Percentiles rank a stretch among this genome's conserved stretches.
Evolutionary conservation across 805 yeast species (phyloP).

Genomic region (Clavispora carvajalis): DNA sequence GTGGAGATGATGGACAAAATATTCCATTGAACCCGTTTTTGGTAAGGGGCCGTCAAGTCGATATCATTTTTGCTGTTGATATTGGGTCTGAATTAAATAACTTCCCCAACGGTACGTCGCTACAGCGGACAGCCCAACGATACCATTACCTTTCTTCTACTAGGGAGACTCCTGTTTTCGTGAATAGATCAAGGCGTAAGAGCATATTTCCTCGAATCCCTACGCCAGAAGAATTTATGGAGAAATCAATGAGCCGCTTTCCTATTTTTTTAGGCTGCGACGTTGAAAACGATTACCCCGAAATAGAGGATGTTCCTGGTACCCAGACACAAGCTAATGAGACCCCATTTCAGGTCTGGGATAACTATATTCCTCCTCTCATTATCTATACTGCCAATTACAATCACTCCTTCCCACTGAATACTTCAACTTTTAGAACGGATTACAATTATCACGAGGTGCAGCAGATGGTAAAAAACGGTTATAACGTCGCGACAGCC

Average conservation of each 20-base stretch:
- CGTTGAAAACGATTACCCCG: slow-evolving; percentile 25
- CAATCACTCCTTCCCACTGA: slow-evolving; percentile 38
- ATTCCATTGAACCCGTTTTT: slow-evolving; percentile 43
- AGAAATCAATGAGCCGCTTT: slow-evolving; percentile 13
- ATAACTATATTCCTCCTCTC: slow-evolving; percentile 44
- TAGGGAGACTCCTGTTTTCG: slow-evolving; percentile 6
- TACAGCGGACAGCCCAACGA: slow-evolving; percentile 28
- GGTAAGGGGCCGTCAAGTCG: slow-evolving; percentile 30
- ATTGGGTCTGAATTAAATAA: slow-evolving; percentile 48
- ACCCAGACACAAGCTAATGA: slow-evolving; percentile 4
- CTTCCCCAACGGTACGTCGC: slow-evolving; percentile 56
- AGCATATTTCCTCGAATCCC: slow-evolving; percentile 35
- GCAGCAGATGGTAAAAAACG: slow-evolving; percentile 44
- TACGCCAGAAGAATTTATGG: slow-evolving; percentile 17
- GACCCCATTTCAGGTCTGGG: slow-evolving; percentile 3
- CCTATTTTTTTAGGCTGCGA: slow-evolving; percentile 44
- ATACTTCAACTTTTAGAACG: slow-evolving; percentile 56
- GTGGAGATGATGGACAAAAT: slow-evolving; percentile 47
- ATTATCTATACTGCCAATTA: slow-evolving; percentile 49
- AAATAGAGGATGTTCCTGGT: neutral
- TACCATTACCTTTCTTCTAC: slow-evolving; percentile 17
- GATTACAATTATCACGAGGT: slow-evolving; percentile 44
- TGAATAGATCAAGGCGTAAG: neutral
- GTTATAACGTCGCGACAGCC: slow-evolving; percentile 45
- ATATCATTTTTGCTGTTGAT: slow-evolving; percentile 38